A percentile compares a stretch with the other conserved stretches of the same genome.
phyloP scores from a whole-genome alignment of 768 basidiomycete species.

The Harrya chromipes region DNA sequence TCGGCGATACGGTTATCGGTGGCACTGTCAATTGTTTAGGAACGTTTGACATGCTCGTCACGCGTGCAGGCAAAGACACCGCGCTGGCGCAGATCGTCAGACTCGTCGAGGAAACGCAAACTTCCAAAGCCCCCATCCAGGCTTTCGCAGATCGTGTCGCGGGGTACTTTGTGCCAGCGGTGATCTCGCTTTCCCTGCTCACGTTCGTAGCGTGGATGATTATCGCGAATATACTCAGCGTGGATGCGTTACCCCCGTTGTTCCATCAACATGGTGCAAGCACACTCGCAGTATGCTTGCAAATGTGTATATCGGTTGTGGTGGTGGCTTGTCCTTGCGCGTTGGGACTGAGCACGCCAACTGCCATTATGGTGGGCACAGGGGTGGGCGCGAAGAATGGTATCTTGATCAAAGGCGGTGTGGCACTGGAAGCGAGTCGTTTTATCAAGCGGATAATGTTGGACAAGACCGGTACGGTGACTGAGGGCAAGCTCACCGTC shows the following conservation, averaged over 20 bases:
- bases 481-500: constrained; percentile 89
- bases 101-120: constrained; percentile 97
- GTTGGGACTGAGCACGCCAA: constrained; percentile 92
- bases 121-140: constrained; percentile 96
- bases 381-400: constrained; percentile 97
- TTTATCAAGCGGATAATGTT: constrained; percentile 78
- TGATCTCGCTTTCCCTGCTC: constrained; percentile 74
- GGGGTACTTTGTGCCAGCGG: constrained; percentile 91
- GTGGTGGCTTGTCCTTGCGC: constrained; percentile 99
- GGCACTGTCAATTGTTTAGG: constrained; percentile 97
- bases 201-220: constrained; percentile 87
- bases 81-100: constrained; percentile 95
- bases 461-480: constrained; percentile 98
- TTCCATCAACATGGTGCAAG: constrained; percentile 83
- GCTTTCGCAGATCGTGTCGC: constrained; percentile 94
- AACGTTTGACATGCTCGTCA: constrained; percentile 96
- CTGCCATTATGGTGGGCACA: constrained; percentile 99
- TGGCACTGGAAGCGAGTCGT: constrained; percentile 89
- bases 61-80: constrained; percentile 93
- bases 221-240: constrained; percentile 55
- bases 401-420: constrained; percentile 96
- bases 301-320: constrained; percentile 96
- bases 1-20: constrained; percentile 87
- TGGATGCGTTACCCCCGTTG: constrained; percentile 69
- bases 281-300: constrained; percentile 87